Conservation (phyloP, 495 filamentous ascomycete species). For the Pseudoneurospora amorphoporcata region DNA sequence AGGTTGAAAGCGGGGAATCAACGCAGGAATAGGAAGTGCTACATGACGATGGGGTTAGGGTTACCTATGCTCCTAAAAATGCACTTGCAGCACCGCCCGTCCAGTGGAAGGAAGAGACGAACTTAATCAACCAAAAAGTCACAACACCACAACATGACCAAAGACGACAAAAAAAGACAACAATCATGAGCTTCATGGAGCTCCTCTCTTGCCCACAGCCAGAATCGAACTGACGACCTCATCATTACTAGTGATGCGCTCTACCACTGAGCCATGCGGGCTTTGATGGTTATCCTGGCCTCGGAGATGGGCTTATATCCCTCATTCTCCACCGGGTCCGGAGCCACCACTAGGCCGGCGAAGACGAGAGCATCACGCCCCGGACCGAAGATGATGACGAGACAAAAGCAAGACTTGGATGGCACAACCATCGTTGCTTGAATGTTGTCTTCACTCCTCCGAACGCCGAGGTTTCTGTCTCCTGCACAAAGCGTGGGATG, state of each 20-base stretch:
- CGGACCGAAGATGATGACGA: not conserved
- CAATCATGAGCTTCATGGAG: not conserved
- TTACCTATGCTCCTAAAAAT: not conserved
- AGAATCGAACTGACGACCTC: not conserved
- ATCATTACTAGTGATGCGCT: not conserved
- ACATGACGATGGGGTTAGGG: not conserved
- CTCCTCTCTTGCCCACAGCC: not conserved
- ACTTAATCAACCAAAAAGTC: not conserved
- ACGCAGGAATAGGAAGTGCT: not conserved
- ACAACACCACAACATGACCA: not conserved
- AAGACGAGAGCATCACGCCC: not conserved
- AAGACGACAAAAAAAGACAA: not conserved
- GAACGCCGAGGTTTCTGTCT: too few species aligned
- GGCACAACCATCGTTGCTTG: too few species aligned
- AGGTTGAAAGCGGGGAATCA: not conserved
- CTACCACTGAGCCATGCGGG: not conserved
- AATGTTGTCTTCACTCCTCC: too few species aligned
- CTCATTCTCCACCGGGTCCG: not conserved
- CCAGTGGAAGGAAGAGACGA: not conserved
- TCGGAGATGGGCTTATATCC: not conserved
- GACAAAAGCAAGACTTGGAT: not conserved
- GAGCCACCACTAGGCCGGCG: too few species aligned
- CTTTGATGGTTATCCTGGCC: not conserved
- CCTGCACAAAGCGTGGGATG: too few species aligned
- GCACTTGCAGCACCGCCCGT: not conserved